Evolutionary conservation across 2,329 filamentous ascomycete species (phyloP).

Genomic region (Colletotrichum cordylinicola): DNA sequence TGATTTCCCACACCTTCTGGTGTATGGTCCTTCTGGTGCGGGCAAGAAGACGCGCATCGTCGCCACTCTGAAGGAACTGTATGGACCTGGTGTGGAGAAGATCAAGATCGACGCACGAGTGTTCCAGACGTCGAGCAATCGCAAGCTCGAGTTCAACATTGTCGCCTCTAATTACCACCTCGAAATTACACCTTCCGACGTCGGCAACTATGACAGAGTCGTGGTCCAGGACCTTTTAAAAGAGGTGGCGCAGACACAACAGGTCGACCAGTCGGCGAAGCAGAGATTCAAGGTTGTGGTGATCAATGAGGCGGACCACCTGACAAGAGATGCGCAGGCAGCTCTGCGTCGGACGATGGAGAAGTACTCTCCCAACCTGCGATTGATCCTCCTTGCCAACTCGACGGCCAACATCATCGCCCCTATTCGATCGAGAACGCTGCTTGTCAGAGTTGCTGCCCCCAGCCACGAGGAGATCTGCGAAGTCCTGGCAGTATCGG

Average conservation of each 20-base stretch:
- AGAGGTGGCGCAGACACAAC: conserved; percentile 97
- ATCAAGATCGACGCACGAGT: conserved; percentile 99
- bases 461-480: conserved; percentile 88
- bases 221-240: conserved; percentile 96
- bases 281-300: conserved; percentile 98
- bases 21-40: conserved; percentile 95
- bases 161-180: conserved; percentile 97
- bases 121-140: conserved; percentile 93
- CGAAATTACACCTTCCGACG: conserved; percentile 96
- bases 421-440: conserved; percentile 90
- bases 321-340: conserved; percentile 93
- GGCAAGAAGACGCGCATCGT: conserved; percentile 98
- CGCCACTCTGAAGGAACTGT: conserved; percentile 92
- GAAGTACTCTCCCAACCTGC: conserved; percentile 95
- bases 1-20: conserved; percentile 96
- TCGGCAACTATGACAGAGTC: conserved; percentile 94
- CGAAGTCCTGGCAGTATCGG: conserved; percentile 71
- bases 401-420: conserved; percentile 98
- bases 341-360: conserved; percentile 97
- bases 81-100: conserved; percentile 96
- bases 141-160: conserved; percentile 99
- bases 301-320: conserved; percentile 97
- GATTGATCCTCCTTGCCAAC: conserved; percentile 91
- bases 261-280: conserved; percentile 90
- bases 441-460: conserved; percentile 90